Evolutionary conservation across 148 eudicot species (phyloP).

Genomic region (Camellia granthamiana): DNA sequence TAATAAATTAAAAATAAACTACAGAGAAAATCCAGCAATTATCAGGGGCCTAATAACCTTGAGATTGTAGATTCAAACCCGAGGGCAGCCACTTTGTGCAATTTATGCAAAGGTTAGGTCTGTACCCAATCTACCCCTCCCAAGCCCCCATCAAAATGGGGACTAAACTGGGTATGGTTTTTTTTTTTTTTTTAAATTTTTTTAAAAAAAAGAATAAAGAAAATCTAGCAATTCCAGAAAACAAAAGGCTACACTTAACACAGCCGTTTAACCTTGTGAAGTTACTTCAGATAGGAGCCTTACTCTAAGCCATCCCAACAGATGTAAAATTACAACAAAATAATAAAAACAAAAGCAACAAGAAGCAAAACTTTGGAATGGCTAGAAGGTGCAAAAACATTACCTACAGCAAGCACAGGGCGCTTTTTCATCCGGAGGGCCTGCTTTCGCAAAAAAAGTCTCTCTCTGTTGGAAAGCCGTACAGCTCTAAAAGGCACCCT

Average conservation of each 20-base stretch:
- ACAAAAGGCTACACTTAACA: background rate
- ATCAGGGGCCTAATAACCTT: too few relatives aligned
- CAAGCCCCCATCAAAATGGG: too few relatives aligned
- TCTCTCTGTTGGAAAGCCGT: constrained; percentile 80
- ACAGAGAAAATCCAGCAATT: background rate
- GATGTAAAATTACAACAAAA: background rate
- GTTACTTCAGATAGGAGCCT: background rate
- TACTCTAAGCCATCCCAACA: background rate
- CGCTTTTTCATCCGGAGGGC: constrained; percentile 71
- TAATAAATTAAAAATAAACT: constrained; percentile 1
- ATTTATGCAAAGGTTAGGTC: too few relatives aligned
- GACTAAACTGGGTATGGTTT: too few relatives aligned
- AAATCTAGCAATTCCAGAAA: background rate
- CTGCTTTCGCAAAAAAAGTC: constrained; percentile 81
- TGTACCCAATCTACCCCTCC: too few relatives aligned
- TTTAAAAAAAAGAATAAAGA: too few relatives aligned
- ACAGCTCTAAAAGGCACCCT: constrained; percentile 36
- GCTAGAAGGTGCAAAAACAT: constrained; percentile 13
- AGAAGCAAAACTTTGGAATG: background rate
- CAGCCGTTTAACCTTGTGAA: background rate
- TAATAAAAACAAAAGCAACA: background rate
- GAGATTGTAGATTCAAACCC: too few relatives aligned
- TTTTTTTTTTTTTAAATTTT: too few relatives aligned
- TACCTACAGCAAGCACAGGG: constrained; percentile 89
- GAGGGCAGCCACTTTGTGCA: too few relatives aligned